A percentile compares a stretch with the other conserved stretches of the same genome.
These are phyloP conservation scores for Fusarium sarcochroum DNA, from an alignment of 2,329 filamentous ascomycete species.

Conservation along the genomic window DNA sequence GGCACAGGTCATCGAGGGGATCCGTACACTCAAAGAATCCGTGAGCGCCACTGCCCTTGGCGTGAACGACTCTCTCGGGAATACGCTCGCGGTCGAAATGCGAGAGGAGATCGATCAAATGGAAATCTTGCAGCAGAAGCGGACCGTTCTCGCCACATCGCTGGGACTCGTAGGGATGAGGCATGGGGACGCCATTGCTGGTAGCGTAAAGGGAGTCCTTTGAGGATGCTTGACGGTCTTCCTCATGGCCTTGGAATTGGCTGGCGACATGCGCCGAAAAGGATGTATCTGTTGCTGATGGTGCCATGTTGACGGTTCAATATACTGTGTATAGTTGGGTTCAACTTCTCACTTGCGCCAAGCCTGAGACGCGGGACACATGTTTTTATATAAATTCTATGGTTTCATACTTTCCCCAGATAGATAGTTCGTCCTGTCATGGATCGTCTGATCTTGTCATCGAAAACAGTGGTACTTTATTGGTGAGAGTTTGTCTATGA, in stretches of 20 bases:
- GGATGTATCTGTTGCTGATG: slow-evolving; percentile 52
- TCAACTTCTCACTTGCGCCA: too few species aligned
- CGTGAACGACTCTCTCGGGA: slow-evolving; percentile 72
- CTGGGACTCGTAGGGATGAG: slow-evolving; percentile 71
- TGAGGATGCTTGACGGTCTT: slow-evolving; percentile 57
- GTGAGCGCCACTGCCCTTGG: slow-evolving; percentile 70
- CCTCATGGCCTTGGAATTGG: slow-evolving; percentile 56
- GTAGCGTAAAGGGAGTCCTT: slow-evolving; percentile 65
- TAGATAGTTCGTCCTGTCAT: slow-evolving; percentile 19
- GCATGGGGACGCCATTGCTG: slow-evolving; percentile 68
- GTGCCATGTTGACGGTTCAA: slow-evolving; percentile 36
- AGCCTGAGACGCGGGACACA: too few species aligned
- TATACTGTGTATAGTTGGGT: not conserved
- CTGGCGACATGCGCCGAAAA: slow-evolving; percentile 55
- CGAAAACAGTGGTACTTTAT: not conserved
- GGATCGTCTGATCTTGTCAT: slow-evolving; percentile 1
- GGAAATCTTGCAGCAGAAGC: slow-evolving; percentile 71
- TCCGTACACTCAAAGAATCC: slow-evolving; percentile 65
- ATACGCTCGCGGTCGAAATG: slow-evolving; percentile 75
- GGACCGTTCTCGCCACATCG: slow-evolving; percentile 70
- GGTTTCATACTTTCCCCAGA: not conserved
- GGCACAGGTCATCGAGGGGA: slow-evolving; percentile 67
- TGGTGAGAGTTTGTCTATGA: slow-evolving; percentile 28
- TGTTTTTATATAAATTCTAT: not conserved
- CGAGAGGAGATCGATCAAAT: slow-evolving; percentile 71